Base-by-base conservation (phyloP, 768 basidiomycete genomes). In the Pisolithus sp. region DNA sequence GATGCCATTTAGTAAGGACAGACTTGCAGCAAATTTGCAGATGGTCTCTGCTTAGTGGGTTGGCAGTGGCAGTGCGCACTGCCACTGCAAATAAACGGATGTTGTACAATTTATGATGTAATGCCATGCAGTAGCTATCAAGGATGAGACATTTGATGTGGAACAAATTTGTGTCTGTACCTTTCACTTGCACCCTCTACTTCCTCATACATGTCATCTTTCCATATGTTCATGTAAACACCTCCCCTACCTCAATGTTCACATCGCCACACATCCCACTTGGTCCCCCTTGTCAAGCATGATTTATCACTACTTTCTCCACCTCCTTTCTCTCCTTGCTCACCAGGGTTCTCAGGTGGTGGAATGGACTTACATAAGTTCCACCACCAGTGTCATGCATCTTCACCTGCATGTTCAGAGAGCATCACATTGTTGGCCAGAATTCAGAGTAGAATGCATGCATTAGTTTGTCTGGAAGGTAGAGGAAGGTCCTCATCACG, bases 381-480 rank as follows among this genome's bases (percentile, higher is more conserved):
- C 10, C 40, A 23, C 23, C 23, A 24, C 21, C 40, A 24, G 28
- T 28, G 45, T 28, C 17, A 15, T 8, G 17, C 18, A n/a, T 31
- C 46, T 9, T 46, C 31, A 18, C 23, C 15, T 1, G 43, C 46
- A 20, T 64, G 50, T 34, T 67, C 60, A 12, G 68, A 55, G 47
- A 75, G 79, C 2, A 72, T 75, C 40, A 77, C 75, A 3, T 77
- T 80, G 1, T 67, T 68, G 51, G 73, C 71, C 2, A 75, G 78
- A 13, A 66, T 65, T 37, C 64, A 65, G 51, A 80, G 82, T 59
- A 76, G 81, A 23, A 77, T 76, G 39, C 75, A 79, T 21, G 85
- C 85, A 0, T 77, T 86, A 7, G 84, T 82, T 0, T 71, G 77
- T 24, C 76, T 86, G 23, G 85, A 86, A 56, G 85, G 85, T 17